Base-by-base conservation (phyloP, 2,329 filamentous ascomycete species). In the Aspergillus novofumigatus region DNA sequence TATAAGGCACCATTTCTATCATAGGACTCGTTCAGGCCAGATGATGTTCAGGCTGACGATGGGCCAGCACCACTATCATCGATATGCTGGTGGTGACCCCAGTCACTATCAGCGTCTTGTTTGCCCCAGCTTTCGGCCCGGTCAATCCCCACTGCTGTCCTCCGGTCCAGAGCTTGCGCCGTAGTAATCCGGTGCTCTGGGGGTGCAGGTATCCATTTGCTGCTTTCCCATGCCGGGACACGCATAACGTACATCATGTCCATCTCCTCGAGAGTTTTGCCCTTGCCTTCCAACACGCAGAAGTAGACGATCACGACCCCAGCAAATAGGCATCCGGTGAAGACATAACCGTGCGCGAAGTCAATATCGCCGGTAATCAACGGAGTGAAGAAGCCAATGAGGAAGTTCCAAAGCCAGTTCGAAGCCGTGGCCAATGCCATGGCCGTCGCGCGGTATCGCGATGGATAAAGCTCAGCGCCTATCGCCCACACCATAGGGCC, bases 371-470 rank as follows among this genome's bases (percentile, higher is more conserved):
- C 76, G 0, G 86, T 89, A 68, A 92, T 91, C 70, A 91, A 91
- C 0, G 88, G 87, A 0, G 89, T 91, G 77, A 91, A 91, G 78
- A 92, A 92, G 0, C 83, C 82, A 56, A 89, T 76, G 61, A 88
- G 72, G 70, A 91, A 91, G 68, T 90, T 88, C 85, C 86, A 89
- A 8, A 75, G 67, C 89, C 89, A 92, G 73, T 92, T 92, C 4
- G 87, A 85, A 0, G 88, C 84, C 3, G 88, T 91, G 10, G 88
- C 87, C 8, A 92, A 77, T 1, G 88, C 89, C 82, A 91, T 90
- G 45, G 85, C 85, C 68, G 90, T 89, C 50, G 89, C 88, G 64
- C 89, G 83, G 55, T 71, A 77, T 29, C 73, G 69, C 1, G 69
- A 71, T 1, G 75, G 75, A 57, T 74, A 77, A 1, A 78, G 58